Evolutionary conservation across 495 filamentous ascomycete genomes (phyloP).

Genomic region (Trichocladium uniseriatum): DNA sequence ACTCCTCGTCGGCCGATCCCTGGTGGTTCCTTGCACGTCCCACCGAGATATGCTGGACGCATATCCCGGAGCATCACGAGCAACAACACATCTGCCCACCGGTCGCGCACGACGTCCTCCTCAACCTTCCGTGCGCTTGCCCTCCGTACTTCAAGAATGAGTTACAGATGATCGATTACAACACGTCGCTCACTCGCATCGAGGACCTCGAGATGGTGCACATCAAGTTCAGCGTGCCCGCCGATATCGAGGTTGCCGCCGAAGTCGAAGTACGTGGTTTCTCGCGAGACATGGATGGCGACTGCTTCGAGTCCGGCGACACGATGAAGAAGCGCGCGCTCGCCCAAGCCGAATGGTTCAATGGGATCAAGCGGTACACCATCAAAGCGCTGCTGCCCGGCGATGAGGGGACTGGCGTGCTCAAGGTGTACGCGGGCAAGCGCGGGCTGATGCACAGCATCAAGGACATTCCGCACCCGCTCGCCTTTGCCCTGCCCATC

Average conservation of each 20-base stretch:
- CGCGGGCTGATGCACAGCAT: conserved; percentile 92
- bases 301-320: conserved; percentile 89
- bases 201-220: conserved; percentile 91
- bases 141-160: conserved; percentile 80
- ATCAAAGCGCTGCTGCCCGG: conserved; percentile 85
- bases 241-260: conserved; percentile 88
- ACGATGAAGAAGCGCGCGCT: conserved; percentile 75
- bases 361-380: conserved; percentile 78
- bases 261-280: conserved; percentile 80
- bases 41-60: conserved; percentile 84
- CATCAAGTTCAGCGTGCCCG: conserved; percentile 73
- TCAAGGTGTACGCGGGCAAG: conserved; percentile 92
- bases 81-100: conserved; percentile 93
- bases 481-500: conserved; percentile 86
- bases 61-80: conserved; percentile 72
- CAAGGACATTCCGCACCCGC: conserved; percentile 84
- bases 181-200: conserved; percentile 75
- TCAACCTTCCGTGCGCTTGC: conserved; percentile 75
- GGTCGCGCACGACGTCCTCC: conserved; percentile 68
- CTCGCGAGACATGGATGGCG: conserved; percentile 75
- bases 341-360: conserved; percentile 85
- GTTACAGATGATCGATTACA: conserved; percentile 74
- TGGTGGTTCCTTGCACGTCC: conserved; percentile 91
- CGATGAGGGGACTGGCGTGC: conserved; percentile 74
- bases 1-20: conserved; percentile 60